phyloP scores from a whole-genome alignment of 106 monocot species.

The Posidonia australis region DNA sequence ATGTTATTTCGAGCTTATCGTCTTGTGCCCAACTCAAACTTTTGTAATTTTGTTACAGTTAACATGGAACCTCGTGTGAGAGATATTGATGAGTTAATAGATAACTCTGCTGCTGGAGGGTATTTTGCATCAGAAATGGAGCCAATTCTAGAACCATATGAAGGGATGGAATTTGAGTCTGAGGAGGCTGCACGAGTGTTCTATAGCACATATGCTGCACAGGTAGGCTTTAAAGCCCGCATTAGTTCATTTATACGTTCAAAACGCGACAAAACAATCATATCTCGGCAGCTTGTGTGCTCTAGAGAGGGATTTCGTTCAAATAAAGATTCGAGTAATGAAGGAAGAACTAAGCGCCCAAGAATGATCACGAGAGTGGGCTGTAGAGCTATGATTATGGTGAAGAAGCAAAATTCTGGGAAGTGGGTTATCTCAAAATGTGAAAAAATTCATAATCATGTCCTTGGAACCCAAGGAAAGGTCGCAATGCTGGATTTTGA shows the following conservation, averaged over 20 bases:
- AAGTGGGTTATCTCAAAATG: slow-evolving; percentile 51
- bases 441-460: slow-evolving; percentile 50
- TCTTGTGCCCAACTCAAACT: too few relatives aligned
- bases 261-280: slow-evolving; percentile 52
- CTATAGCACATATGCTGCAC: slow-evolving; percentile 35
- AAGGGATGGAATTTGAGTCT: slow-evolving; percentile 56
- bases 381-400: slow-evolving; percentile 63
- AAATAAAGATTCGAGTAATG: slow-evolving; percentile 21
- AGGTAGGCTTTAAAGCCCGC: slow-evolving; percentile 40
- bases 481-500: slow-evolving; percentile 45
- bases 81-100: slow-evolving; percentile 33
- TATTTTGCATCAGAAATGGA: slow-evolving; percentile 18
- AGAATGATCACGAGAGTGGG: slow-evolving; percentile 42
- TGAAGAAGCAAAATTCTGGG: slow-evolving; percentile 45
- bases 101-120: slow-evolving; percentile 29
- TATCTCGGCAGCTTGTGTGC: slow-evolving; percentile 52
- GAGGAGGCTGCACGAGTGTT: slow-evolving; percentile 35
- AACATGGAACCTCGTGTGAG: slow-evolving; percentile 22
- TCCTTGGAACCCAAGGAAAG: slow-evolving; percentile 51
- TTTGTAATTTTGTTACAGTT: too few relatives aligned
- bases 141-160: slow-evolving; percentile 36
- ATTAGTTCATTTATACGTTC: slow-evolving; percentile 51
- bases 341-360: slow-evolving; percentile 28
- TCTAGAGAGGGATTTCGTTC: slow-evolving; percentile 43
- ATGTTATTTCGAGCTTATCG: too few relatives aligned